Evolutionary conservation across 1,284 basidiomycete species (phyloP).

Genomic region (Ceratobasidium sp.): DNA sequence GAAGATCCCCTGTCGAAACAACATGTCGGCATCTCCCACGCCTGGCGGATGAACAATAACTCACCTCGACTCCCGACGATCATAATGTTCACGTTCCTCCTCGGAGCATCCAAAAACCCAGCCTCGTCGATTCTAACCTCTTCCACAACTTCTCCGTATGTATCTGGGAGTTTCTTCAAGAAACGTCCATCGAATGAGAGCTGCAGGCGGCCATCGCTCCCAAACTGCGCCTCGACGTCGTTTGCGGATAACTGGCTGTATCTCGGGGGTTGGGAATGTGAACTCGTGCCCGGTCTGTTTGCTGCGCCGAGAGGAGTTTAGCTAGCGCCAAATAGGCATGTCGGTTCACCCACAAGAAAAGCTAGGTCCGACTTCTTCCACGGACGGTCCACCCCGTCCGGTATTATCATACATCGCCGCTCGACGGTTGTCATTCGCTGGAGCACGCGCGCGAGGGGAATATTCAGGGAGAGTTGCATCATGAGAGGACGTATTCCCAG

Average conservation of each 20-base stretch:
- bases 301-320: background rate
- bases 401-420: background rate
- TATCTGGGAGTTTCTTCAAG: background rate
- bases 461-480: conserved; percentile 9
- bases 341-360: background rate
- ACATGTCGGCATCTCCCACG: background rate
- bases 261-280: background rate
- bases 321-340: background rate
- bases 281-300: background rate
- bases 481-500: background rate
- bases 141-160: background rate
- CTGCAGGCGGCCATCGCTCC: conserved; percentile 23
- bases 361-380: background rate
- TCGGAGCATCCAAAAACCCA: conserved; percentile 56
- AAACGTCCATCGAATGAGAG: conserved; percentile 16
- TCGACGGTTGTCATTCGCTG: conserved; percentile 3
- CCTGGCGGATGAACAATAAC: background rate
- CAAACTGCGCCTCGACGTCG: background rate
- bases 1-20: conserved; percentile 68
- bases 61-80: conserved; percentile 54
- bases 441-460: conserved; percentile 13
- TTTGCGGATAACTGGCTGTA: background rate
- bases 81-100: conserved; percentile 71
- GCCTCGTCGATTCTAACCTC: conserved; percentile 26
- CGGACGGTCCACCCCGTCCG: background rate